Evolutionary conservation across 306 rosid species (phyloP).

Genomic region (Mimosa bimucronata): DNA sequence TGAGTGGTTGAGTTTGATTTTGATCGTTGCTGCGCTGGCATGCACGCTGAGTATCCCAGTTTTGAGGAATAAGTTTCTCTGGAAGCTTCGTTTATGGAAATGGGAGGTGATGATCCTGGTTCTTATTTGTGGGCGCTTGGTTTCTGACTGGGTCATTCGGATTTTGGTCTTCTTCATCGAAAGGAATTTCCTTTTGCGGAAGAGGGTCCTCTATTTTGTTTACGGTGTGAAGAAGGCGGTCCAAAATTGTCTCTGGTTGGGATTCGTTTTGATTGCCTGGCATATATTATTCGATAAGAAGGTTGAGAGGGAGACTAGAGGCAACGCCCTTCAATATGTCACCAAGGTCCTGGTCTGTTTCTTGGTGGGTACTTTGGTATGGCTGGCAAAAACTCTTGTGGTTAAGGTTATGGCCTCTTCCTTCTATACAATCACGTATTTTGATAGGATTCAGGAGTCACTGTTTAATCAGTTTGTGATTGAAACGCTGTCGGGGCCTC

Average conservation of each 20-base stretch:
- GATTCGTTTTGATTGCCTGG: slow-evolving; percentile 65
- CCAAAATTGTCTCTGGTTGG: slow-evolving; percentile 71
- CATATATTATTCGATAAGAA: slow-evolving; percentile 64
- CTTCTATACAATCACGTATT: slow-evolving; percentile 65
- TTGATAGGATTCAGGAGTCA: slow-evolving; percentile 72
- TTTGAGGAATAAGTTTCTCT: slow-evolving; percentile 43
- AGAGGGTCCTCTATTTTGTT: slow-evolving; percentile 65
- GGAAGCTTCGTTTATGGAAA: slow-evolving; percentile 64
- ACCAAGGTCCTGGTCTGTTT: slow-evolving; percentile 59
- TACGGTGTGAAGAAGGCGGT: slow-evolving; percentile 69
- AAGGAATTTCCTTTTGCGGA: slow-evolving; percentile 61
- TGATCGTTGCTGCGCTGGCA: slow-evolving; percentile 47
- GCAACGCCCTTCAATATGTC: slow-evolving; percentile 39
- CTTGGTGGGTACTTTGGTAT: slow-evolving; percentile 53
- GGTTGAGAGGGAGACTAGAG: slow-evolving; percentile 64
- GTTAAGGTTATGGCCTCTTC: slow-evolving; percentile 66
- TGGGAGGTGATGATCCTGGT: slow-evolving; percentile 69
- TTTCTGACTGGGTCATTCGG: slow-evolving; percentile 67
- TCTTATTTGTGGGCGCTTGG: slow-evolving; percentile 67
- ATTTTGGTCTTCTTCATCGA: slow-evolving; percentile 56
- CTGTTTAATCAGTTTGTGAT: slow-evolving; percentile 67
- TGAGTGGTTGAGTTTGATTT: slow-evolving; percentile 72
- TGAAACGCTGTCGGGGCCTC: slow-evolving; percentile 81
- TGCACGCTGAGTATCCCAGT: slow-evolving; percentile 47
- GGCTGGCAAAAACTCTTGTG: slow-evolving; percentile 65